phyloP scores from a whole-genome alignment of 1,284 basidiomycete species.

The Athelia sp. region DNA sequence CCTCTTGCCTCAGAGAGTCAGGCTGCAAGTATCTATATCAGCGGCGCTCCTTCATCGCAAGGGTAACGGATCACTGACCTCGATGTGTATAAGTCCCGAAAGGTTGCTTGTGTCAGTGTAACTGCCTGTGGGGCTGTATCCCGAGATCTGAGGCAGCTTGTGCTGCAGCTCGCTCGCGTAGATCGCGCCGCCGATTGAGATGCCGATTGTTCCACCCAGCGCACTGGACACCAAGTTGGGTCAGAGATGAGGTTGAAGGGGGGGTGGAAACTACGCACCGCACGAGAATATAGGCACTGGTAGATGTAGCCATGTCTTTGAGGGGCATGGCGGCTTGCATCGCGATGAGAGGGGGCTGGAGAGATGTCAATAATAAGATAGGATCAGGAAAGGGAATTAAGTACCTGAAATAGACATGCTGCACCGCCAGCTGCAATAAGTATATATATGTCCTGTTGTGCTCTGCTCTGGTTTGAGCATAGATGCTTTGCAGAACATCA shows the following conservation, averaged over 20 bases:
- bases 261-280: constrained; percentile 17
- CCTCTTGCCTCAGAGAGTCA: constrained; percentile 3
- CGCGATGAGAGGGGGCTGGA: constrained; percentile 18
- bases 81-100: constrained; percentile 11
- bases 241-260: no score
- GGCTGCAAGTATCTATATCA: no score
- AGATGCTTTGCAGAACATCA: not conserved
- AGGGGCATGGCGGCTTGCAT: constrained; percentile 41
- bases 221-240: constrained; percentile 10
- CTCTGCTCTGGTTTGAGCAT: constrained; percentile 10
- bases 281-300: constrained; percentile 27
- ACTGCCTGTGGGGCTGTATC: constrained; percentile 3
- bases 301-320: constrained; percentile 39
- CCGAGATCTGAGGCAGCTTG: constrained; percentile 7
- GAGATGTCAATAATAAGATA: constrained; percentile 13
- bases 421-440: constrained; percentile 28
- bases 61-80: constrained; percentile 7
- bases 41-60: not conserved
- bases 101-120: constrained; percentile 9
- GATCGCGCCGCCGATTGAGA: constrained; percentile 21
- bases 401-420: constrained; percentile 32
- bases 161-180: constrained; percentile 11
- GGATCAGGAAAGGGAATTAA: not conserved
- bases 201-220: constrained; percentile 28
- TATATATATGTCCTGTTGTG: constrained; percentile 26